phyloP scores from a whole-genome alignment of 257 asterid species.

The Fraxinus anomala region DNA sequence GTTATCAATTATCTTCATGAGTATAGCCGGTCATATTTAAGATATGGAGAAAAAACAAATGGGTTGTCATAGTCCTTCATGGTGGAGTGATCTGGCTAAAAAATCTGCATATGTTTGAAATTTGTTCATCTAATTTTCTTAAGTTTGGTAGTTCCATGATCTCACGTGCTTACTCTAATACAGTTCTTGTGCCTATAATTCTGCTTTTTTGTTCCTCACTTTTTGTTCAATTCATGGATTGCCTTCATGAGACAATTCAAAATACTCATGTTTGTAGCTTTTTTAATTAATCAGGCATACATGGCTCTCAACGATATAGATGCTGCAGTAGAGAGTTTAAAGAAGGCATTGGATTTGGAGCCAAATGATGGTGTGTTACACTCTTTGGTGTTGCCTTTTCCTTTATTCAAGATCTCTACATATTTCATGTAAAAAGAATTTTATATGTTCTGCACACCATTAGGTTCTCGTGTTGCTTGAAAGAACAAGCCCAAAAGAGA shows the following conservation, averaged over 20 bases:
- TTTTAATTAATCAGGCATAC: constrained; percentile 62
- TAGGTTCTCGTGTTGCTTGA: not conserved
- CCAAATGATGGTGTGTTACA: constrained; percentile 81
- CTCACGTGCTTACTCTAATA: too few relatives aligned
- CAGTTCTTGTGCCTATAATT: not conserved
- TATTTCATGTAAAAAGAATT: not conserved
- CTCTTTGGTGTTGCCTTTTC: not conserved
- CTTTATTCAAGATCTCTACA: not conserved
- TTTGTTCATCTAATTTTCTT: too few relatives aligned
- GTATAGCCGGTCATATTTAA: too few relatives aligned
- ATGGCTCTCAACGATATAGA: constrained; percentile 88
- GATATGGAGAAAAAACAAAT: too few relatives aligned
- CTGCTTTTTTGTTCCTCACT: not conserved
- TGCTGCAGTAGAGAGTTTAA: constrained; percentile 86
- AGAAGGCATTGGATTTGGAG: constrained; percentile 83
- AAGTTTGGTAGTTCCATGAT: too few relatives aligned
- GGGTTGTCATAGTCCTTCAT: too few relatives aligned
- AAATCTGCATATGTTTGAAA: too few relatives aligned
- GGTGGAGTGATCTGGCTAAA: too few relatives aligned
- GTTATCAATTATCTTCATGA: too few relatives aligned
- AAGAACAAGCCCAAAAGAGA: not conserved
- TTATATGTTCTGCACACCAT: not conserved
- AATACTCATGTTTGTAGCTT: constrained; percentile 25
- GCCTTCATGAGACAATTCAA: not conserved
- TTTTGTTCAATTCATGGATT: not conserved